Conservation (phyloP, 2,329 filamentous ascomycete genomes). For the Proliferodiscus dingleyae region DNA sequence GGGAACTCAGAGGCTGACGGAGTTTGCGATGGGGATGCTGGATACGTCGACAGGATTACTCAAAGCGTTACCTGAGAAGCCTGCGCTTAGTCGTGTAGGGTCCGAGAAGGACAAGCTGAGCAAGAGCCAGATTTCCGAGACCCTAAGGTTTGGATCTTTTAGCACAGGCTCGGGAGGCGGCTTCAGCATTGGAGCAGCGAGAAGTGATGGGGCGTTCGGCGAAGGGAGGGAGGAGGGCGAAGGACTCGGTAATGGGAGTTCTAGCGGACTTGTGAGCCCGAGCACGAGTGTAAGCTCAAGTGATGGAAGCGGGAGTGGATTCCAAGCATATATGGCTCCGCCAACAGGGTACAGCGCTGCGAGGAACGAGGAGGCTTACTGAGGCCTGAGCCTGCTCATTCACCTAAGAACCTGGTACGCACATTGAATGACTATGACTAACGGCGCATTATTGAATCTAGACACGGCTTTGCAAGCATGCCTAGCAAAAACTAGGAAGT, state of each 20-base stretch:
- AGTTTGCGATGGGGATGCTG: slow-evolving; percentile 73
- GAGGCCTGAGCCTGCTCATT: not conserved
- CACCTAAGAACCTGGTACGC: no score
- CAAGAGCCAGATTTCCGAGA: slow-evolving; percentile 15
- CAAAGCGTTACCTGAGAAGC: slow-evolving; percentile 67
- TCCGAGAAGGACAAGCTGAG: slow-evolving; percentile 25
- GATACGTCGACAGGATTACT: slow-evolving; percentile 66
- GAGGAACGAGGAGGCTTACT: slow-evolving; percentile 2
- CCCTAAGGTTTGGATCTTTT: slow-evolving; percentile 20
- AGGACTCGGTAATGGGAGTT: no score
- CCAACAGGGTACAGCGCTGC: not conserved
- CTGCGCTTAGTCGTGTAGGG: slow-evolving; percentile 52
- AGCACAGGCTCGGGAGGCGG: slow-evolving; percentile 15
- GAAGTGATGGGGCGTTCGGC: slow-evolving; percentile 23
- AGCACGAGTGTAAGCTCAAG: slow-evolving; percentile 30
- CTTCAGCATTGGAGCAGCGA: slow-evolving; percentile 22
- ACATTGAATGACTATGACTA: no score
- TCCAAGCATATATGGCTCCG: slow-evolving; percentile 15
- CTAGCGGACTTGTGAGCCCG: slow-evolving; percentile 31
- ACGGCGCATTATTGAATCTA: no score
- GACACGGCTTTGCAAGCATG: no score
- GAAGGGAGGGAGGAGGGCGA: slow-evolving; percentile 15
- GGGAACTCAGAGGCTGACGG: slow-evolving; percentile 52
- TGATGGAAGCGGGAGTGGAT: slow-evolving; percentile 18
- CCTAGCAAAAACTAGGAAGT: no score